These are phyloP conservation scores for Mycocentrospora acerina DNA, from an alignment of 2,329 filamentous ascomycete genomes.

Conservation along the genomic window DNA sequence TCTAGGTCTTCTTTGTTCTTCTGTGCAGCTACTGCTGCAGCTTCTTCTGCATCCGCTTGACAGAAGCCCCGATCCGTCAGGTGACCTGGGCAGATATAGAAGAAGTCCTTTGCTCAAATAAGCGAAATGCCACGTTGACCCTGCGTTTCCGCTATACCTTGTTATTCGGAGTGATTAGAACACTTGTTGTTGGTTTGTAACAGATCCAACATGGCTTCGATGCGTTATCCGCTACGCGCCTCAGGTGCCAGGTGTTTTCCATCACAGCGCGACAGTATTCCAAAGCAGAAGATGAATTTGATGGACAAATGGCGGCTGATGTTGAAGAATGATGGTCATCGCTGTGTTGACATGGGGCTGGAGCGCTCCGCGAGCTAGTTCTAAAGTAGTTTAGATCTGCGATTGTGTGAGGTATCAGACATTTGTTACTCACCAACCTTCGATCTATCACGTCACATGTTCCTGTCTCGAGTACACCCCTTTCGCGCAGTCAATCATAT, in stretches of 20 bases:
- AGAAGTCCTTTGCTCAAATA: slow-evolving; percentile 67
- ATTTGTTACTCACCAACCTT: neutral
- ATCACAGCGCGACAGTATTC: slow-evolving; percentile 42
- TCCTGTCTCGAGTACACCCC: neutral
- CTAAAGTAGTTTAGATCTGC: neutral
- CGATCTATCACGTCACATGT: slow-evolving; percentile 11
- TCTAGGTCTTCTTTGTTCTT: slow-evolving; percentile 55
- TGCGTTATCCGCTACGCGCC: slow-evolving; percentile 81
- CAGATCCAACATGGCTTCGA: slow-evolving; percentile 88
- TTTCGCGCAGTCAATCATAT: too few species aligned
- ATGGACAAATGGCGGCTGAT: neutral
- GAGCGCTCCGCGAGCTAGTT: slow-evolving; percentile 6
- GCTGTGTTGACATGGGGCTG: slow-evolving; percentile 7
- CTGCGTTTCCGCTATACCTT: slow-evolving; percentile 61
- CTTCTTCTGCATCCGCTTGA: slow-evolving; percentile 68
- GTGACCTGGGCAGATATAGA: slow-evolving; percentile 84
- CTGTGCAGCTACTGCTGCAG: slow-evolving; percentile 57
- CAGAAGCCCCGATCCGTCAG: slow-evolving; percentile 83
- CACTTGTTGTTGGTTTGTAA: slow-evolving; percentile 83
- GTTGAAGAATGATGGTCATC: neutral
- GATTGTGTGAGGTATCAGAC: neutral
- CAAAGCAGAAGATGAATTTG: neutral
- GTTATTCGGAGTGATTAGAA: slow-evolving; percentile 85
- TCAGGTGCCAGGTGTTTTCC: slow-evolving; percentile 79
- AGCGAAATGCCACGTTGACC: neutral